A percentile compares a stretch with the other conserved stretches of the same genome.
phyloP scores from a whole-genome alignment of 2,329 filamentous ascomycete genomes.

The Mollisia scopiformis region DNA sequence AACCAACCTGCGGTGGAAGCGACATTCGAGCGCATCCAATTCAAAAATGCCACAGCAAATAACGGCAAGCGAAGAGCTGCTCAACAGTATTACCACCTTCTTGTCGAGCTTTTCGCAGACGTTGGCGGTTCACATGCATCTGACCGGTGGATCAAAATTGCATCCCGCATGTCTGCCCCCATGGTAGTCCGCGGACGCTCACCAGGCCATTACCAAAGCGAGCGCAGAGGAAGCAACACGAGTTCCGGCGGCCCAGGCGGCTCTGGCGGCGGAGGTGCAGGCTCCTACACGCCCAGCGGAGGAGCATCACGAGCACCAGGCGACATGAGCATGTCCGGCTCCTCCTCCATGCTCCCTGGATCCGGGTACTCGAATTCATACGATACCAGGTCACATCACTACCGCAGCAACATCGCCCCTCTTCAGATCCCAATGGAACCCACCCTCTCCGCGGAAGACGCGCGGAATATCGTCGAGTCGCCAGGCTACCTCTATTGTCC shows the following conservation, averaged over 20 bases:
- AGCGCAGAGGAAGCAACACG: constrained; percentile 51
- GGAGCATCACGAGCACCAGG: constrained; percentile 28
- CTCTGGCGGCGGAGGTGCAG: constrained; percentile 31
- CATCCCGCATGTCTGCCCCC: constrained; percentile 58
- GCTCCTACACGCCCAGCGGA: constrained; percentile 32
- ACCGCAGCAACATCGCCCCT: constrained; percentile 24
- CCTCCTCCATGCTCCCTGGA: constrained; percentile 31
- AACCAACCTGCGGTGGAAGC: constrained; percentile 34
- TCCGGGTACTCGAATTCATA: constrained; percentile 31
- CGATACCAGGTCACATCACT: constrained; percentile 32
- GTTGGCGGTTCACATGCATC: constrained; percentile 41
- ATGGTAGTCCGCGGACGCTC: constrained; percentile 70
- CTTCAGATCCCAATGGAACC: constrained; percentile 37
- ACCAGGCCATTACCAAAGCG: constrained; percentile 64
- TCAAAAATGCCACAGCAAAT: constrained; percentile 75
- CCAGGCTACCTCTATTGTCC: constrained; percentile 37
- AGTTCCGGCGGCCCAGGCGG: constrained; percentile 55
- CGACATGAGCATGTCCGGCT: constrained; percentile 34
- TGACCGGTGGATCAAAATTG: constrained; percentile 59
- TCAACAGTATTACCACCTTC: constrained; percentile 74
- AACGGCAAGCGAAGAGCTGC: constrained; percentile 74
- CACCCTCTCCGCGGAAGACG: constrained; percentile 35
- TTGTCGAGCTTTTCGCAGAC: constrained; percentile 68
- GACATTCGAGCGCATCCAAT: constrained; percentile 74
- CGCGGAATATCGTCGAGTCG: constrained; percentile 33